Base-by-base conservation (phyloP, 164 flowering plant species). In the Houttuynia cordata region DNA sequence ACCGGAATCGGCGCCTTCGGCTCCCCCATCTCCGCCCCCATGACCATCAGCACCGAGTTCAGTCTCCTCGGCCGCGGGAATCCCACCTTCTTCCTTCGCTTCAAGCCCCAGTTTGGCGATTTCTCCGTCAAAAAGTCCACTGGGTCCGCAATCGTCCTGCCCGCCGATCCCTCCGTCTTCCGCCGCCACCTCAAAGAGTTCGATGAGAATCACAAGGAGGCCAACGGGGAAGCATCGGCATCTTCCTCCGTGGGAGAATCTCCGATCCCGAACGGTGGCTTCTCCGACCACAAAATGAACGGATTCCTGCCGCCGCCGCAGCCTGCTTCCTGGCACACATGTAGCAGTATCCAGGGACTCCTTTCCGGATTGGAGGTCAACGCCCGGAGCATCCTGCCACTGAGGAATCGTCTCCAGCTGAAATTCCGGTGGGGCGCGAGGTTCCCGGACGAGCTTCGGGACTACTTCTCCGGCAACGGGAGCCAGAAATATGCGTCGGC, bases 1-100 rank as follows among this genome's bases (percentile, higher is more conserved):
- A 80, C 96, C 56, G 96, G 96, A 0, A 76, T 78, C 59, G 91
- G 91, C 0, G 39, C 74, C 7, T 78, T 75, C 62, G 91, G 91
- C 0, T 82, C 96, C 12, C 96, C 91, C 24, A 24, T 62, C n/a
- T 73, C 78, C 1, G 71, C 84, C 51, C 81, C 86, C 24, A 55
- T 85, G 79, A 62, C 77, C 18, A 82, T 85, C 80, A 78, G 80
- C 69, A 86, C 85, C 51, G 89, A 85, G 67, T 88, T 88, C 73
- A 82, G 76, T 55, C 68, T 83, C 34, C 62, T 82, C 51, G 71
- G 76, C 13, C 47, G 56, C 22, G 76, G 80, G 18, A 80, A 74
- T 70, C 92, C 96, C 57, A 72, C 65, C 47, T 88, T 88, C 56
- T 75, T 82, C 68, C 76, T 88, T 40, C 83, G 76, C 41, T 81